Base-by-base conservation (phyloP, 1,284 basidiomycete species). In the Pisolithus thermaeus region DNA sequence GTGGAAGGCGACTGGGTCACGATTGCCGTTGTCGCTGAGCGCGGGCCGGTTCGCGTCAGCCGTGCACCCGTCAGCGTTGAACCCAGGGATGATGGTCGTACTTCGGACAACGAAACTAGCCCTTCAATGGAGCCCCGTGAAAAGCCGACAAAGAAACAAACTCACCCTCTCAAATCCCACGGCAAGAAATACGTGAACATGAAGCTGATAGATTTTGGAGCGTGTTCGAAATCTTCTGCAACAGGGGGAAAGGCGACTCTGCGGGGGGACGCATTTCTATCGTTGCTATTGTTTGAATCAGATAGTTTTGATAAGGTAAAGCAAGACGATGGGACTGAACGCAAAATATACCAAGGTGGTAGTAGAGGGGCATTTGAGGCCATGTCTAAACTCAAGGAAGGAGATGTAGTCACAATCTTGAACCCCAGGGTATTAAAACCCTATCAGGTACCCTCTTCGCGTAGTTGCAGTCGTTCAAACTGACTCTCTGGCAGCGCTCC, bases 331-430 rank as follows among this genome's bases (percentile, higher is more conserved):
- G 67, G 73, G 22, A 74, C 72, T 49, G 76, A 77, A 41, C 73
- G 78, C 60, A 88, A 83, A 60, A 59, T 84, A 0, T 96, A 92
- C 65, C 79, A 78, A 54, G 94, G 95, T 1, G 95, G 96, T 1
- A 94, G 91, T 56, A 81, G 83, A 2, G 95, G 96, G 6, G 95
- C 95, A 0, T 99, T 92, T 63, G 96, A 98, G 66, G 76, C 79
- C 53, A 81, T 91, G 70, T 85, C 88, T 52, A 91, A 90, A 64
- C 72, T 96, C 55, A 82, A 81, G 46, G 89, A 93, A 56, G 96
- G 96, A 1, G 87, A 91, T 44, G 90, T 98, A 3, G 75, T 99
- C 25, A 91, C 92, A 0, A 76, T 99, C 35, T 71, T 98, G 25
- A 97, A 96, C 63, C 94, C 96, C 0, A 81, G 80, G 53, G 80